A percentile compares a stretch with the other conserved stretches of the same genome.
Evolutionary conservation across 345 rosid genomes (phyloP).

Genomic region (Lepidium didymum): DNA sequence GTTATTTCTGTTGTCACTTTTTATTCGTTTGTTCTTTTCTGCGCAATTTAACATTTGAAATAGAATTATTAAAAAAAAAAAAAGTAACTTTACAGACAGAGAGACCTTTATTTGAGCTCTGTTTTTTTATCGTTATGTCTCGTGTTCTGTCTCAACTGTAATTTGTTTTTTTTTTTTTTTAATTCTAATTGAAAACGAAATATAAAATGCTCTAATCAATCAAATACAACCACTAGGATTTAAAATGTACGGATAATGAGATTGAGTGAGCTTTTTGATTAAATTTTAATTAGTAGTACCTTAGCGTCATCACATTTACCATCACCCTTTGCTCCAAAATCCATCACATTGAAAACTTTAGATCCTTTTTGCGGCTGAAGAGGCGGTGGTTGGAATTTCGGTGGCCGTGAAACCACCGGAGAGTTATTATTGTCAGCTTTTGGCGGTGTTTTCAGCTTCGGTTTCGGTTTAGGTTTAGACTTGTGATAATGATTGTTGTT

Average conservation of each 20-base stretch:
- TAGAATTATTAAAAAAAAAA: not conserved
- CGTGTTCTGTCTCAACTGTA: constrained; percentile 20
- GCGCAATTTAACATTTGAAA: not conserved
- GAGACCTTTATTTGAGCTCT: constrained; percentile 7
- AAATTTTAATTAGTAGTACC: constrained; percentile 28
- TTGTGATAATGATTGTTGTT: constrained; percentile 23
- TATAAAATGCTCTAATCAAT: constrained; percentile 10
- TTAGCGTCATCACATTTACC: constrained; percentile 83
- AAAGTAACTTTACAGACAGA: constrained; percentile 11
- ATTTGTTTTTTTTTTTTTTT: not conserved
- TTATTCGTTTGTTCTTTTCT: constrained; percentile 20
- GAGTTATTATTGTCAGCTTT: not conserved
- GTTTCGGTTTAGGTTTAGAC: constrained; percentile 40
- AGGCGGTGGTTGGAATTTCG: constrained; percentile 30
- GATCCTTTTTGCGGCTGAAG: constrained; percentile 36
- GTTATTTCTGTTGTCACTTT: constrained; percentile 29
- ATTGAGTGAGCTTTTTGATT: not conserved
- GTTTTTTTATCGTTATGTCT: constrained; percentile 7
- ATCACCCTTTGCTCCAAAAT: constrained; percentile 90
- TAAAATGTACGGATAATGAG: constrained; percentile 3
- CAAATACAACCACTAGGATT: constrained; percentile 9
- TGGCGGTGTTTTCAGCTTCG: constrained; percentile 28
- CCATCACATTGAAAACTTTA: constrained; percentile 47
- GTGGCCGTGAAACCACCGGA: constrained; percentile 31
- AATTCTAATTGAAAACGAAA: constrained; percentile 14